These are phyloP conservation scores for Fraxinus sp. DNA, from an alignment of 305 asterid genomes.

Conservation along the genomic window DNA sequence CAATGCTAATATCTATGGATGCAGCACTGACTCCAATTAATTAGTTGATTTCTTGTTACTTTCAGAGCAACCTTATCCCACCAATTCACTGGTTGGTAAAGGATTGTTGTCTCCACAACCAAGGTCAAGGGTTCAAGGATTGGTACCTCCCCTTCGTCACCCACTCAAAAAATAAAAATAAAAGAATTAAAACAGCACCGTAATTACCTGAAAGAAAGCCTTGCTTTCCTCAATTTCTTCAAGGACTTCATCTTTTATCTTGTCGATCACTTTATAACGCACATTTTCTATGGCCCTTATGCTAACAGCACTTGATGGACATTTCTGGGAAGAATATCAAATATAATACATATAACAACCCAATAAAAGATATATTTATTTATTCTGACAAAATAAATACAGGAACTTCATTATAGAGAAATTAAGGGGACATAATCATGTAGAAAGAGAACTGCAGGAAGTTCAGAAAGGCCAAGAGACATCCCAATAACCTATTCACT, in stretches of 20 bases:
- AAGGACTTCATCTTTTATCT: slow-evolving; percentile 61
- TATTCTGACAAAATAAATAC: neutral
- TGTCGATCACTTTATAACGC: slow-evolving; percentile 74
- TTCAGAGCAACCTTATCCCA: slow-evolving; percentile 38
- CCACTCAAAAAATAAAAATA: neutral
- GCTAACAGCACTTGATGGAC: slow-evolving; percentile 60
- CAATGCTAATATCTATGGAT: neutral
- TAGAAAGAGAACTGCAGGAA: slow-evolving; percentile 7
- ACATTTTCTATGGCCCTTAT: slow-evolving; percentile 78
- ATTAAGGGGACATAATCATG: slow-evolving; percentile 16
- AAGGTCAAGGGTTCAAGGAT: neutral
- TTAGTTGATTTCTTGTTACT: neutral
- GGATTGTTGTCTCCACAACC: neutral
- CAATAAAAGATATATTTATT: slow-evolving; percentile 10
- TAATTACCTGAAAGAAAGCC: slow-evolving; percentile 86
- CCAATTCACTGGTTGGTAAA: neutral
- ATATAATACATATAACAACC: slow-evolving; percentile 6
- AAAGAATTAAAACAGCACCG: neutral
- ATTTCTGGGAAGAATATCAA: slow-evolving; percentile 49
- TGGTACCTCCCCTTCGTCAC: neutral
- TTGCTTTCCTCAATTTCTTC: slow-evolving; percentile 98
- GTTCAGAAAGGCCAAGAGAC: slow-evolving; percentile 20
- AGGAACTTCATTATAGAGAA: neutral
- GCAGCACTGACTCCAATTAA: neutral
- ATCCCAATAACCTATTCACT: slow-evolving; percentile 2